These are phyloP conservation scores for Aquilaria agallochum DNA, from an alignment of 441 rosid species.

Conservation along the genomic window DNA sequence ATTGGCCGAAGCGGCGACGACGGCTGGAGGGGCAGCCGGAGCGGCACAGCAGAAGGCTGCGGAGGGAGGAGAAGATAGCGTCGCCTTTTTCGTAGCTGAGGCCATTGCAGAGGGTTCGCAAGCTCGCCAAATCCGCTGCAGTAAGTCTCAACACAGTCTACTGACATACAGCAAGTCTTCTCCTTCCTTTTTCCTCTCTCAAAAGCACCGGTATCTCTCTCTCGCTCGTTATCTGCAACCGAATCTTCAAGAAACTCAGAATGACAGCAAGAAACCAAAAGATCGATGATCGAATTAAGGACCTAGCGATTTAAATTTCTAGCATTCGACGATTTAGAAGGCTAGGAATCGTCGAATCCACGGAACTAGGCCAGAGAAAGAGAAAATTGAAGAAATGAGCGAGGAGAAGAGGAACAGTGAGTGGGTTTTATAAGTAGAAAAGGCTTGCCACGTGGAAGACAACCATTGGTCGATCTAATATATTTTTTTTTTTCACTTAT, in stretches of 20 bases:
- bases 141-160: slow-evolving; percentile 57
- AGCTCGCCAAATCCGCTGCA: slow-evolving; percentile 81
- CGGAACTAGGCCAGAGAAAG: background rate
- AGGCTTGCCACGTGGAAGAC: slow-evolving; percentile 25
- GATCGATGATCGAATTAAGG: background rate
- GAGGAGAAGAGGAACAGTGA: background rate
- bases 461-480: slow-evolving; percentile 4
- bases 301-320: background rate
- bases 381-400: background rate
- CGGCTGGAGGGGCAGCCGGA: slow-evolving; percentile 21
- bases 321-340: background rate
- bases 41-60: slow-evolving; percentile 11
- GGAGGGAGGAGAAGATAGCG: slow-evolving; percentile 43
- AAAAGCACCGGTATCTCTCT: slow-evolving; percentile 19
- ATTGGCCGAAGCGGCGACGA: slow-evolving; percentile 20
- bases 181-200: slow-evolving; percentile 7
- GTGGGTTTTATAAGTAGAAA: slow-evolving; percentile 12
- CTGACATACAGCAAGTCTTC: slow-evolving; percentile 92
- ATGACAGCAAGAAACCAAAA: background rate
- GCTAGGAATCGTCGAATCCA: background rate
- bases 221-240: slow-evolving; percentile 12
- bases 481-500: background rate
- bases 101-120: slow-evolving; percentile 93
- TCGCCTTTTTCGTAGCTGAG: slow-evolving; percentile 88
- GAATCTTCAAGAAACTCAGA: slow-evolving; percentile 16